phyloP scores from a whole-genome alignment of 2,329 filamentous ascomycete genomes.

The Alternaria sp. region DNA sequence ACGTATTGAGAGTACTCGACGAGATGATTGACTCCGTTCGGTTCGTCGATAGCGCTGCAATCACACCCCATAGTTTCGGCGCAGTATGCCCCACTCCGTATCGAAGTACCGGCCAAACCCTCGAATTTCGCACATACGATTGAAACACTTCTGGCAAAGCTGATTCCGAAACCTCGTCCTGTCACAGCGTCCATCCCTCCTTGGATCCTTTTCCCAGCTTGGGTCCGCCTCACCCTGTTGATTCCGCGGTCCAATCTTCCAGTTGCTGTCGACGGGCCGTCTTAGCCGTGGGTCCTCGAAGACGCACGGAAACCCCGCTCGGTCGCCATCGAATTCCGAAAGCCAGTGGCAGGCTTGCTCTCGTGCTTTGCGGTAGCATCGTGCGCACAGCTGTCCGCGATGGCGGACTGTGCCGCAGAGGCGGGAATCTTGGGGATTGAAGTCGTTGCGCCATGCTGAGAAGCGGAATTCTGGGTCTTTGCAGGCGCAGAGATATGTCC shows the following conservation, averaged over 20 bases:
- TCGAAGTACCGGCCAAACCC: conserved; percentile 33
- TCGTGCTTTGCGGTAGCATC: conserved; percentile 27
- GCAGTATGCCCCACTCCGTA: conserved; percentile 26
- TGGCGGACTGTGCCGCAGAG: conserved; percentile 28
- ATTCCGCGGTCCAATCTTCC: conserved; percentile 29
- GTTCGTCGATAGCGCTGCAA: not conserved
- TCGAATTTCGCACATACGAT: conserved; percentile 32
- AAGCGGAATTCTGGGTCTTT: conserved; percentile 30
- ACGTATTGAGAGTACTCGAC: not conserved
- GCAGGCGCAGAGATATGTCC: conserved; percentile 28
- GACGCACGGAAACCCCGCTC: conserved; percentile 30
- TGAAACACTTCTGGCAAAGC: conserved; percentile 32
- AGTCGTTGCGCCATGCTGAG: conserved; percentile 25
- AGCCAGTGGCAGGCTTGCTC: conserved; percentile 30
- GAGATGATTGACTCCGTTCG: not conserved
- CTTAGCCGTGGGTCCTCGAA: conserved; percentile 25
- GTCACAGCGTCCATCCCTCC: conserved; percentile 26
- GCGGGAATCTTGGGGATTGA: conserved; percentile 28
- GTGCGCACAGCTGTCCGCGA: conserved; percentile 29
- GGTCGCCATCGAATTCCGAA: conserved; percentile 27
- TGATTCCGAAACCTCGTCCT: conserved; percentile 23
- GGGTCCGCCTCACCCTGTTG: conserved; percentile 22
- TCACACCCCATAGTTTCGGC: conserved; percentile 13
- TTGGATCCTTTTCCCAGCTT: conserved; percentile 32
- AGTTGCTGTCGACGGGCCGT: conserved; percentile 22